Evolutionary conservation across 2,329 filamentous ascomycete species (phyloP).

Genomic region (Apiospora kogelbergensis): DNA sequence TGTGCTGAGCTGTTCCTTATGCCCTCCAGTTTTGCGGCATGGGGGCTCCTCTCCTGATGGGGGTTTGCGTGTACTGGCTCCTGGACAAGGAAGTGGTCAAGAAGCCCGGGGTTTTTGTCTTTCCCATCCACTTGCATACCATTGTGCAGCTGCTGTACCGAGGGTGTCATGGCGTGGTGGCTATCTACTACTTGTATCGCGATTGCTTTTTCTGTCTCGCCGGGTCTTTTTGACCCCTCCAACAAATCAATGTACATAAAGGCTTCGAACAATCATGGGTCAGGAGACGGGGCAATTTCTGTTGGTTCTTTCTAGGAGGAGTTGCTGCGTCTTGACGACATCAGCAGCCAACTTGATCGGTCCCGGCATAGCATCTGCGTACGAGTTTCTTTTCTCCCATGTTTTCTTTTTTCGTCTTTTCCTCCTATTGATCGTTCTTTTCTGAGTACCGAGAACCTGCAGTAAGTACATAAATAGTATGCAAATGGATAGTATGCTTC

Average conservation of each 20-base stretch:
- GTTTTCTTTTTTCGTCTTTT: not conserved
- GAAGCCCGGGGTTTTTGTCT: not conserved
- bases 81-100: not conserved
- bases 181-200: not conserved
- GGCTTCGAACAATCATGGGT: not conserved
- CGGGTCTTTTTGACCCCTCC: not conserved
- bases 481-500: not conserved
- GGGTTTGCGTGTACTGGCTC: not conserved
- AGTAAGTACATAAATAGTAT: not conserved
- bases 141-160: not conserved
- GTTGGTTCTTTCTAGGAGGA: not conserved
- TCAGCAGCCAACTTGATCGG: not conserved
- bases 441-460: not conserved
- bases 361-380: not conserved
- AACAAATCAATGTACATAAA: not conserved
- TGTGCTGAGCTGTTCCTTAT: constrained; percentile 5
- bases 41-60: not conserved
- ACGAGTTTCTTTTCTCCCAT: not conserved
- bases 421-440: not conserved
- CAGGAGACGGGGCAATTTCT: not conserved
- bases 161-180: not conserved
- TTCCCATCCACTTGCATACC: constrained; percentile 2
- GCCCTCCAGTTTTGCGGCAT: constrained; percentile 3
- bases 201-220: constrained; percentile 1
- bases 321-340: not conserved